Percentiles rank a stretch among this genome's conserved stretches.
Evolutionary conservation across 805 yeast genomes (phyloP).

Genomic region (Candida peoriensis): DNA sequence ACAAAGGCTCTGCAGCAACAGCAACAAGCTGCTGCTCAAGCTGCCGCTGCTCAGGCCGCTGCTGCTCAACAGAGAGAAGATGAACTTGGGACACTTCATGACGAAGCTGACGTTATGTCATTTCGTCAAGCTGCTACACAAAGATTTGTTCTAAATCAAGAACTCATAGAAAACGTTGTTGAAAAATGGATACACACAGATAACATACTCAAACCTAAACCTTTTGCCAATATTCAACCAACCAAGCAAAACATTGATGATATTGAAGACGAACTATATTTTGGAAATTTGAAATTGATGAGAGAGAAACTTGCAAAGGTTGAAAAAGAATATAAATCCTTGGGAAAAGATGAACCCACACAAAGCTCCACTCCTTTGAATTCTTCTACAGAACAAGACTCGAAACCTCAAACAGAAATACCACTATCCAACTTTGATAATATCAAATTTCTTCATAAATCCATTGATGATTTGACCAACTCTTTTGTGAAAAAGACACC

Average conservation of each 20-base stretch:
- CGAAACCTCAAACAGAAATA: too few relatives aligned
- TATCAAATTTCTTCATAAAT: constrained; percentile 4
- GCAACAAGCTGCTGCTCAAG: constrained; percentile 8
- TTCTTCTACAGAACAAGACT: neutral
- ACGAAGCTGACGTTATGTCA: constrained; percentile 49
- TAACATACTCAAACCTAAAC: constrained; percentile 38
- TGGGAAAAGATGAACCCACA: constrained; percentile 4
- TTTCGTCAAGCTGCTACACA: constrained; percentile 41
- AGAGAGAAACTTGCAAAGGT: constrained; percentile 15
- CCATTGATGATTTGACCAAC: constrained; percentile 9
- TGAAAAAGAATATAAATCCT: constrained; percentile 16
- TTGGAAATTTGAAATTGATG: constrained; percentile 21
- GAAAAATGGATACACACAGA: constrained; percentile 41
- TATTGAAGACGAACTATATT: constrained; percentile 19
- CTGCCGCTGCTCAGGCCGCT: constrained; percentile 5
- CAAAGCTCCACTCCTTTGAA: too few relatives aligned
- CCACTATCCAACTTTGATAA: constrained; percentile 4
- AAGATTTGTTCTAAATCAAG: constrained; percentile 43
- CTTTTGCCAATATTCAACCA: constrained; percentile 17
- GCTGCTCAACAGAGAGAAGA: constrained; percentile 15
- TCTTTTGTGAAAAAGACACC: constrained; percentile 5
- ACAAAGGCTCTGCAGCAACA: constrained; percentile 17
- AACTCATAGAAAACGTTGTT: constrained; percentile 41
- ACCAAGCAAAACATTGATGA: constrained; percentile 13
- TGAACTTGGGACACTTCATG: constrained; percentile 32